These are phyloP conservation scores for Fibroporia radiculosa DNA, from an alignment of 768 basidiomycete species.

Conservation along the genomic window DNA sequence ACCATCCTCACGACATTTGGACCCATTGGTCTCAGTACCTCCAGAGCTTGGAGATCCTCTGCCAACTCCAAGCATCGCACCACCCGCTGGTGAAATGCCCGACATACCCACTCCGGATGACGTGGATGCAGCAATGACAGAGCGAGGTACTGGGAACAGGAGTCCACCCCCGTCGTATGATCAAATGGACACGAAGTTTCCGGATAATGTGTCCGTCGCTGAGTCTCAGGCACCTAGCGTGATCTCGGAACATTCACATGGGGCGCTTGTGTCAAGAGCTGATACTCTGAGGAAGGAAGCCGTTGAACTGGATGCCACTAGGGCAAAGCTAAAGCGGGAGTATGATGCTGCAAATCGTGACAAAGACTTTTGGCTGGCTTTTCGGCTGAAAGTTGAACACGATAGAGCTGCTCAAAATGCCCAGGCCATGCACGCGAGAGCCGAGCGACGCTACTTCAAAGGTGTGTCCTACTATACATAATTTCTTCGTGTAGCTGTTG, in stretches of 20 bases:
- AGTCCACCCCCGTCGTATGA: constrained; percentile 9
- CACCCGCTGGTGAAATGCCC: constrained; percentile 11
- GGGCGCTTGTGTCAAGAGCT: constrained; percentile 20
- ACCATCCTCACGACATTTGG: not conserved
- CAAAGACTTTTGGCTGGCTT: constrained; percentile 17
- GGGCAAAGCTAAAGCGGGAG: constrained; percentile 15
- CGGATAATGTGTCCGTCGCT: not conserved
- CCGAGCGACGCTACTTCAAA: constrained; percentile 26
- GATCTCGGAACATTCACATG: constrained; percentile 19
- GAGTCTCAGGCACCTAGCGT: constrained; percentile 15
- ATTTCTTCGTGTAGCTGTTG: not conserved
- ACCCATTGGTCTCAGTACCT: constrained; percentile 7
- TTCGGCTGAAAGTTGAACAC: constrained; percentile 23
- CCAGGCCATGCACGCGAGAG: constrained; percentile 24
- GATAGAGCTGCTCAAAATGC: constrained; percentile 22
- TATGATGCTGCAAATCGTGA: constrained; percentile 18
- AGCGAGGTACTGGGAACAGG: not conserved
- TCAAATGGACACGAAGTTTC: constrained; percentile 1
- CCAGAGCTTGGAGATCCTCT: constrained; percentile 8
- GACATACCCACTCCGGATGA: constrained; percentile 13
- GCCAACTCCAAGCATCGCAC: constrained; percentile 9
- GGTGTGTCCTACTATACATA: constrained; percentile 14
- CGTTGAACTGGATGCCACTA: constrained; percentile 18
- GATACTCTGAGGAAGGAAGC: constrained; percentile 24
- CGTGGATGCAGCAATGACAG: constrained; percentile 3